Conservation (phyloP, 192 early-diverging fungal genomes). For the Gamsiella multidivaricata region DNA sequence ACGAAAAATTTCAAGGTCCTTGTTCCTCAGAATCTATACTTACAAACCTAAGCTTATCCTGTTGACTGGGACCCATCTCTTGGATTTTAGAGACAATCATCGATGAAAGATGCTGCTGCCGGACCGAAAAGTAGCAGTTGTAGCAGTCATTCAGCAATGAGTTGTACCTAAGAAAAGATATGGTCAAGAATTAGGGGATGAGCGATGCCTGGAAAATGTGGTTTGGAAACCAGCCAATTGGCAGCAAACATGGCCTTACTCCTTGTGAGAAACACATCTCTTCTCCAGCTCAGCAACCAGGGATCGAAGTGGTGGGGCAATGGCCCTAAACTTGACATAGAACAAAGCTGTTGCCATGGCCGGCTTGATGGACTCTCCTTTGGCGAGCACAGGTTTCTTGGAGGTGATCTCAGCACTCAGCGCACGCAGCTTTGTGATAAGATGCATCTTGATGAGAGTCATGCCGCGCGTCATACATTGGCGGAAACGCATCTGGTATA, state of each 20-base stretch:
- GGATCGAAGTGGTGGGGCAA: constrained; percentile 69
- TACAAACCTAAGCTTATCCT: constrained; percentile 69
- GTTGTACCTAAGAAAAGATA: constrained; percentile 61
- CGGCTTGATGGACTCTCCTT: constrained; percentile 46
- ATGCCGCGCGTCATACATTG: constrained; percentile 96
- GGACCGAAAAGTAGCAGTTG: constrained; percentile 77
- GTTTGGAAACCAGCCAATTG: not conserved
- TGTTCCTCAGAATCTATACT: no score
- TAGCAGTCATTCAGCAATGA: constrained; percentile 81
- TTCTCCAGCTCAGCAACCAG: constrained; percentile 83
- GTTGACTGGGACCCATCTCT: constrained; percentile 61
- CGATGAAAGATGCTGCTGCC: constrained; percentile 75
- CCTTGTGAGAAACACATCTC: constrained; percentile 71
- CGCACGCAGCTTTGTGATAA: constrained; percentile 75
- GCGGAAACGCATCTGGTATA: constrained; percentile 92
- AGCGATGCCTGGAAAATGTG: no score
- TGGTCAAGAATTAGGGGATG: not conserved
- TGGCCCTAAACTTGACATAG: constrained; percentile 84
- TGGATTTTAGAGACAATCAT: constrained; percentile 72
- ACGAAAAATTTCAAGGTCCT: no score
- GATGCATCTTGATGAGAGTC: constrained; percentile 92
- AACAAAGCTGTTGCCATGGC: constrained; percentile 59
- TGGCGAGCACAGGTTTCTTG: constrained; percentile 63
- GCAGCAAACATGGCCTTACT: constrained; percentile 59
- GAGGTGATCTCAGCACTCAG: constrained; percentile 68